Percentiles rank a stretch among this genome's conserved stretches.
These are phyloP conservation scores for Acanthamoeba lenticulata DNA, from an alignment of 208 protist genomes.

Conservation along the genomic window DNA sequence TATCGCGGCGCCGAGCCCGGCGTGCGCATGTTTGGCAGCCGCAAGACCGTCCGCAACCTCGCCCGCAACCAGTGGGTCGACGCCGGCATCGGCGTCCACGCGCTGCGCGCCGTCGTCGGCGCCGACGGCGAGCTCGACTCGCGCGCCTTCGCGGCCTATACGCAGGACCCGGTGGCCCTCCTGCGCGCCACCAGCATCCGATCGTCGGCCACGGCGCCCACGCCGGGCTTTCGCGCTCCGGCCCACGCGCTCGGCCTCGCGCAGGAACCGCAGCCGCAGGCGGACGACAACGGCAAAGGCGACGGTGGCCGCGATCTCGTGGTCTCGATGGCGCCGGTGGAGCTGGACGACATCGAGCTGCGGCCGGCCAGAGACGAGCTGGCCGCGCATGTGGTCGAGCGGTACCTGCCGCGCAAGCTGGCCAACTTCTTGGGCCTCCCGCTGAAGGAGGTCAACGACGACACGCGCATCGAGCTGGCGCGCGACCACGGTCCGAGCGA, in stretches of 20 bases:
- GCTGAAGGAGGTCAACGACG: background rate
- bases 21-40: constrained; percentile 59
- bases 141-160: background rate
- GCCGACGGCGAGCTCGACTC: background rate
- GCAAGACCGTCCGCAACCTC: background rate
- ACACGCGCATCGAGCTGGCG: background rate
- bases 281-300: background rate
- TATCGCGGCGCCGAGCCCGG: constrained; percentile 13
- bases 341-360: constrained; percentile 22
- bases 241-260: too few species aligned
- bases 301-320: background rate
- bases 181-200: background rate
- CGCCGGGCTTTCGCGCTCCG: background rate
- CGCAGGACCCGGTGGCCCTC: background rate
- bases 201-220: background rate
- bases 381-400: constrained; percentile 1
- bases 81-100: constrained; percentile 1
- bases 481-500: constrained; percentile 25
- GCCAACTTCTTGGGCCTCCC: constrained; percentile 38
- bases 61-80: background rate
- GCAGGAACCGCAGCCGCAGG: background rate
- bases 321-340: background rate
- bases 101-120: background rate
- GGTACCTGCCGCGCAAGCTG: constrained; percentile 58
- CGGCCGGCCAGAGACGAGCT: background rate